These are phyloP conservation scores for Aphanomyces stellatus DNA, from an alignment of 352 stramenopile species.

Conservation along the genomic window DNA sequence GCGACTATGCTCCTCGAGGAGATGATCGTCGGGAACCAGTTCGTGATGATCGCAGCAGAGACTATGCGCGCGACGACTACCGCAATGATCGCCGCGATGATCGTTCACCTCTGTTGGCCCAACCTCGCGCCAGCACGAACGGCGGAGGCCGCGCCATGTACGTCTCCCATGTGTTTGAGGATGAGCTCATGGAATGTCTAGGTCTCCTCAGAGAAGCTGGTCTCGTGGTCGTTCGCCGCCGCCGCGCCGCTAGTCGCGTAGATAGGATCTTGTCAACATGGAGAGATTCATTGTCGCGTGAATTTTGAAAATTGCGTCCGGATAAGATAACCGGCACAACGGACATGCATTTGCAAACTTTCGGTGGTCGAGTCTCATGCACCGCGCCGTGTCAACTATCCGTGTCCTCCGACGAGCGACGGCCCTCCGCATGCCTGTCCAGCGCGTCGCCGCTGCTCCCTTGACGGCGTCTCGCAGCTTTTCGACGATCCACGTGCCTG, in stretches of 20 bases:
- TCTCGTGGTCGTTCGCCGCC: constrained; percentile 1
- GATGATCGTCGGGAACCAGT: background rate
- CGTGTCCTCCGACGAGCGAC: background rate
- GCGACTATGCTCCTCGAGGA: background rate
- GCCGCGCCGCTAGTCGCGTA: background rate
- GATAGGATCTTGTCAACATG: background rate
- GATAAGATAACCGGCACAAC: background rate
- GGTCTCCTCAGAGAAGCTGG: background rate
- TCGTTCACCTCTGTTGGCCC: too few species aligned
- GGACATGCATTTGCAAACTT: background rate
- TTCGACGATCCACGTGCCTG: constrained; percentile 14
- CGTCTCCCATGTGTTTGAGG: background rate
- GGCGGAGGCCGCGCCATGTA: background rate
- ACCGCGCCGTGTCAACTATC: background rate
- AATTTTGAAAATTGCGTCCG: background rate
- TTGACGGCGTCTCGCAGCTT: background rate
- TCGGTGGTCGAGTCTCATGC: background rate
- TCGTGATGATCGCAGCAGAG: background rate
- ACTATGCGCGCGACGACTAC: background rate
- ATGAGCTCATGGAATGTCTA: background rate
- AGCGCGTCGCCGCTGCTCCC: background rate
- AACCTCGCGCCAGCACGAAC: background rate
- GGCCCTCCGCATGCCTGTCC: too few species aligned
- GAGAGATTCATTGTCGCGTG: too few species aligned
- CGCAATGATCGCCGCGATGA: background rate